A percentile compares a stretch with the other conserved stretches of the same genome.
These are phyloP conservation scores for Xylariaceae sp. DNA, from an alignment of 2,329 filamentous ascomycete species.

Conservation along the genomic window DNA sequence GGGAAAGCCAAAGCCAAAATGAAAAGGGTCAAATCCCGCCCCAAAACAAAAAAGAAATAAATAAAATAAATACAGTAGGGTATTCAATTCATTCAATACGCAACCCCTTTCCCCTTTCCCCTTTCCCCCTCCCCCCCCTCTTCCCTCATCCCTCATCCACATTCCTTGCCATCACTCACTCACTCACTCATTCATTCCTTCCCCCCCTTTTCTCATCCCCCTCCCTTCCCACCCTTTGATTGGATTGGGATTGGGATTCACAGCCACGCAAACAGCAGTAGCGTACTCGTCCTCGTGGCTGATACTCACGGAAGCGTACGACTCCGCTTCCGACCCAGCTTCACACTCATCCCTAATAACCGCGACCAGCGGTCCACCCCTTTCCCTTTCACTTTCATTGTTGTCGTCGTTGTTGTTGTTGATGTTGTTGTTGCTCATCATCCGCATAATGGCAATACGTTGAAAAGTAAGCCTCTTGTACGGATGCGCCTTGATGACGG, in stretches of 20 bases:
- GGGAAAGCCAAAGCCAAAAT: too few relatives aligned
- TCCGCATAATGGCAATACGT: conserved; percentile 40
- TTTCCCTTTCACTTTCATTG: too few relatives aligned
- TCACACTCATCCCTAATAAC: conserved; percentile 25
- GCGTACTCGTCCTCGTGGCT: conserved; percentile 85
- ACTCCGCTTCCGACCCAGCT: conserved; percentile 38
- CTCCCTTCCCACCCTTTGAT: neutral
- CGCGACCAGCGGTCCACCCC: conserved; percentile 40
- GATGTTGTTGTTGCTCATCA: too few relatives aligned
- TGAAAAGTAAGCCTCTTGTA: conserved; percentile 56
- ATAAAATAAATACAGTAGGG: too few relatives aligned
- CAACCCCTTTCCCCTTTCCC: too few relatives aligned
- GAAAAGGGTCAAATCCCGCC: too few relatives aligned
- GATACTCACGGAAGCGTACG: conserved; percentile 64
- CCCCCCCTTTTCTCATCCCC: neutral
- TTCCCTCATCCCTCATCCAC: too few relatives aligned
- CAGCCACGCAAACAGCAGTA: conserved; percentile 59
- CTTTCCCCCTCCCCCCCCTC: too few relatives aligned
- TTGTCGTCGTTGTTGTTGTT: too few relatives aligned
- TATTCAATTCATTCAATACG: too few relatives aligned
- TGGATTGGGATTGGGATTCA: too few relatives aligned
- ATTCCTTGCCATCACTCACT: neutral
- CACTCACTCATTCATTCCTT: neutral
- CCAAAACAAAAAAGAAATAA: too few relatives aligned
- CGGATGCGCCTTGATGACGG: conserved; percentile 65